phyloP scores from a whole-genome alignment of 2,329 filamentous ascomycete species.

The Verticillium albo-atrum region DNA sequence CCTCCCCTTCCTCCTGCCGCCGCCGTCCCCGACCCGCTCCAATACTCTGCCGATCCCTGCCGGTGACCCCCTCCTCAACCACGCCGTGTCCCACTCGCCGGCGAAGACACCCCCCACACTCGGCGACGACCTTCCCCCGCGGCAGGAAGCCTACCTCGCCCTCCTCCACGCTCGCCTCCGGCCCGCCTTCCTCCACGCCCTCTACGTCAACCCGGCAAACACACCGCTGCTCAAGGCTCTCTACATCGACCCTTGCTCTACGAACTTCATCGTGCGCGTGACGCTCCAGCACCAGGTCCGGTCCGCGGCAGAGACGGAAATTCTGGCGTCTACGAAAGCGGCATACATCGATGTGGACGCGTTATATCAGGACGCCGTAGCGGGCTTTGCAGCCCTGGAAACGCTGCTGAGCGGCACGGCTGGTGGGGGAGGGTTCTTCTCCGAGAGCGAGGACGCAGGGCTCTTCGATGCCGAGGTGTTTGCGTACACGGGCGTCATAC shows the following conservation, averaged over 20 bases:
- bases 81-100: slow-evolving; percentile 50
- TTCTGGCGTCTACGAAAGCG: slow-evolving; percentile 57
- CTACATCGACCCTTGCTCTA: slow-evolving; percentile 63
- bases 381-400: slow-evolving; percentile 43
- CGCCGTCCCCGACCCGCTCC: slow-evolving; percentile 19
- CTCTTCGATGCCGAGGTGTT: slow-evolving; percentile 88
- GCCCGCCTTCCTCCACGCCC: slow-evolving; percentile 79
- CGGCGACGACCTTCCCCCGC: slow-evolving; percentile 46
- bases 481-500: slow-evolving; percentile 78
- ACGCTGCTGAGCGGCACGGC: slow-evolving; percentile 25
- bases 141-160: slow-evolving; percentile 71
- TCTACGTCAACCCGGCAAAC: slow-evolving; percentile 72
- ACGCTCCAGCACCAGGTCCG: slow-evolving; percentile 64
- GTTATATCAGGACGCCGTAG: slow-evolving; percentile 38
- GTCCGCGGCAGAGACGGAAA: slow-evolving; percentile 67
- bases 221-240: slow-evolving; percentile 62
- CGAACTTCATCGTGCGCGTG: slow-evolving; percentile 57
- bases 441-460: slow-evolving; percentile 46
- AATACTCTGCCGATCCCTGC: slow-evolving; percentile 46
- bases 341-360: slow-evolving; percentile 23
- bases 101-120: slow-evolving; percentile 21
- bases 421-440: slow-evolving; percentile 42
- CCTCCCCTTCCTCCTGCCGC: slow-evolving; percentile 80
- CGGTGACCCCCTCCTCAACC: slow-evolving; percentile 61
- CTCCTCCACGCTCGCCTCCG: slow-evolving; percentile 75